phyloP scores from a whole-genome alignment of 2,329 filamentous ascomycete genomes.

The Uncinocarpus reesii region DNA sequence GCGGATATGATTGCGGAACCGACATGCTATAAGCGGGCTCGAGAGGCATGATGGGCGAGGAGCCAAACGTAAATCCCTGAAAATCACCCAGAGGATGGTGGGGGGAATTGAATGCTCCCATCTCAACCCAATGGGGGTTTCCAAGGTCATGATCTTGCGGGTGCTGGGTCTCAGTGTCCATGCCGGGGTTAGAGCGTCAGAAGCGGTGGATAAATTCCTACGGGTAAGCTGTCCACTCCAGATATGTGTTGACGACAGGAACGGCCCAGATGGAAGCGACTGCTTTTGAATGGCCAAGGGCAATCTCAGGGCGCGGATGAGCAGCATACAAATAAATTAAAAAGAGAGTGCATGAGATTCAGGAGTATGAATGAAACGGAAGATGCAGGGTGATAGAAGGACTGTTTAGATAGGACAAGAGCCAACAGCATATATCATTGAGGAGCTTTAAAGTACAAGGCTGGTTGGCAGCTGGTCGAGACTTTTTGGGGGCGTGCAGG shows the following conservation, averaged over 20 bases:
- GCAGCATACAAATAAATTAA: neutral
- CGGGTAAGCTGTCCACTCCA: neutral
- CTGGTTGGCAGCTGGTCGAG: constrained; percentile 4
- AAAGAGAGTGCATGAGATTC: neutral
- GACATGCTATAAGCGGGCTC: constrained; percentile 47
- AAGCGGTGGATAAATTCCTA: too few relatives aligned
- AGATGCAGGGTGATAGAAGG: neutral
- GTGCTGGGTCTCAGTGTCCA: constrained; percentile 39
- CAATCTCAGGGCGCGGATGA: neutral
- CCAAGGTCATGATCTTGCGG: constrained; percentile 37
- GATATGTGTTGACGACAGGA: neutral
- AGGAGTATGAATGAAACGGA: neutral
- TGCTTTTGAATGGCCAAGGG: neutral
- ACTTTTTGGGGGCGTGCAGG: neutral
- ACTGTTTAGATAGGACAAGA: neutral
- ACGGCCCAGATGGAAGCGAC: neutral
- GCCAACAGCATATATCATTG: constrained; percentile 8
- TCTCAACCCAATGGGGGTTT: constrained; percentile 38
- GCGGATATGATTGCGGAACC: constrained; percentile 46
- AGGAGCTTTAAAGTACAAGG: constrained; percentile 8
- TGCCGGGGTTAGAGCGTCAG: constrained; percentile 21
- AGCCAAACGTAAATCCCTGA: constrained; percentile 51
- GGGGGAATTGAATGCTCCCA: constrained; percentile 48
- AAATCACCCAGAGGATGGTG: constrained; percentile 62
- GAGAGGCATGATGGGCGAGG: constrained; percentile 52